Evolutionary conservation across 768 basidiomycete genomes (phyloP).

Genomic region (Tricholoma saponaceum): DNA sequence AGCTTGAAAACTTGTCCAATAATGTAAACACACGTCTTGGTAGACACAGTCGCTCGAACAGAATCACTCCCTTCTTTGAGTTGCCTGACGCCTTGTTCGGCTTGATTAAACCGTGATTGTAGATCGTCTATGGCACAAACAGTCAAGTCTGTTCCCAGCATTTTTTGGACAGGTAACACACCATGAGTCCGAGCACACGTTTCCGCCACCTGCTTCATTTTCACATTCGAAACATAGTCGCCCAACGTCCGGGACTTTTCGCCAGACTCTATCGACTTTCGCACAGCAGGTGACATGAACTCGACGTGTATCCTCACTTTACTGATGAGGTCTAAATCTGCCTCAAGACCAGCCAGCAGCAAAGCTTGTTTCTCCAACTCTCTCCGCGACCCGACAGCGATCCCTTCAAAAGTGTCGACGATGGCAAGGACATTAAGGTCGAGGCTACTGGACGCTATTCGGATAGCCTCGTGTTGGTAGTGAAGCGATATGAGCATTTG

Average conservation of each 20-base stretch:
- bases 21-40: constrained; percentile 37
- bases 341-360: constrained; percentile 59
- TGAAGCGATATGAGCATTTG: constrained; percentile 49
- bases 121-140: constrained; percentile 49
- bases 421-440: constrained; percentile 72
- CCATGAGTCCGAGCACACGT: constrained; percentile 68
- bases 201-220: constrained; percentile 79
- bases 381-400: constrained; percentile 48
- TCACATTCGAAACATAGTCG: constrained; percentile 74
- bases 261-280: constrained; percentile 69
- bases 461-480: constrained; percentile 65
- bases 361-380: constrained; percentile 67
- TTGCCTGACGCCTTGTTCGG: constrained; percentile 47
- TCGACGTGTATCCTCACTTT: constrained; percentile 68
- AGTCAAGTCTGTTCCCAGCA: neutral
- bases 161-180: constrained; percentile 25
- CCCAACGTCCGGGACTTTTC: constrained; percentile 66
- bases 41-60: constrained; percentile 47
- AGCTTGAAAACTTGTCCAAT: neutral
- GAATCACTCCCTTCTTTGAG: constrained; percentile 57
- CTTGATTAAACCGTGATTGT: constrained; percentile 45
- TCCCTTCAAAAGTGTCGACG: constrained; percentile 63
- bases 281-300: constrained; percentile 63
- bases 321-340: constrained; percentile 69
- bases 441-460: constrained; percentile 68